Base-by-base conservation (phyloP, 2,329 filamentous ascomycete species). In the Chrysosporium keratinophilum region DNA sequence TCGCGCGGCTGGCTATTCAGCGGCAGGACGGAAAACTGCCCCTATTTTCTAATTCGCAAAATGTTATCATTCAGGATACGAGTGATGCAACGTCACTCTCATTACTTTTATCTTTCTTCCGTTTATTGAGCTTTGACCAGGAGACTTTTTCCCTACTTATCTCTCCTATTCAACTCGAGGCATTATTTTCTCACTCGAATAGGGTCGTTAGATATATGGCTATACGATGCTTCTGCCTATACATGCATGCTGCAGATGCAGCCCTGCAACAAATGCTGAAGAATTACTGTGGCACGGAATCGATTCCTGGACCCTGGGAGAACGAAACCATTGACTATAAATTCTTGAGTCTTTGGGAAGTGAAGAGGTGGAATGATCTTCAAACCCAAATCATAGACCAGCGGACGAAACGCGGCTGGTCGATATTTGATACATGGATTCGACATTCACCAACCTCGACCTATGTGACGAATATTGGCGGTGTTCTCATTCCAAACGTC, bases 201-300 rank as follows among this genome's bases (percentile, higher is more conserved):
- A 73, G 70, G 55, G 72, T 79, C 14, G 79, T 95, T 49, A 81
- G 86, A 69, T 95, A 90, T 68, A 76, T 97, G 57, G 85, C 89
- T 12, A 78, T 95, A 54, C 81, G 88, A 58, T 81, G 90, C 56
- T 86, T 95, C 59, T 89, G 85, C 64, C 76, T 88, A 58, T 81
- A 88, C 54, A 80, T 94, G 61, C 82, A 82, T 62, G 86, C 86
- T 31, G 85, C 93, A 3, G 93, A 98, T 67, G 75, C 78, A 59
- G 87, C 87, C 58, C 77, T 86, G 46, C 84, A 94, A 64, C 74
- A 79, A 47, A 83, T 95, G 67, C 70, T 94, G 33, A 70, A 74
- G 47, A 76, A 79, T 62, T 77, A 89, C 67, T 73, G 91, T 53
- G 82, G 80, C 41, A 73, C 78, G 39, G 79, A 79, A 33, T 74